phyloP scores from a whole-genome alignment of 1,284 basidiomycete species.

The Cutaneotrichosporon sp. region DNA sequence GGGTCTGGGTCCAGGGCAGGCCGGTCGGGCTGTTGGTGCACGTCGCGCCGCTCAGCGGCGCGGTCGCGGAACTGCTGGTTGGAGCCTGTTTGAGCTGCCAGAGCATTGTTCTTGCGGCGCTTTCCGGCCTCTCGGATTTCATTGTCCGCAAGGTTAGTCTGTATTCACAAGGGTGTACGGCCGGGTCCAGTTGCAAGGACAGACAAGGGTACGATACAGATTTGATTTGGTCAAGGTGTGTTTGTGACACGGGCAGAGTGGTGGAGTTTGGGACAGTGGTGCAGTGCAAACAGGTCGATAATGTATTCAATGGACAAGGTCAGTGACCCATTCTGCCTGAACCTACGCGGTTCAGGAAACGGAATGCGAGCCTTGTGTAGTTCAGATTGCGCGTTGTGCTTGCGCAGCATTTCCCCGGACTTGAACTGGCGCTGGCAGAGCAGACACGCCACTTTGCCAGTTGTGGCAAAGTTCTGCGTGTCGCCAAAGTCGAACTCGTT shows the following conservation, averaged over 20 bases:
- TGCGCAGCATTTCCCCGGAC: conserved; percentile 71
- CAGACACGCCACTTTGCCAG: conserved; percentile 69
- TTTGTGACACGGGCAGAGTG: neutral
- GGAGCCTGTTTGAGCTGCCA: conserved; percentile 39
- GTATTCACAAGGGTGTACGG: conserved; percentile 32
- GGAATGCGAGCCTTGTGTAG: conserved; percentile 76
- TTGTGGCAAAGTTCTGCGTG: conserved; percentile 44
- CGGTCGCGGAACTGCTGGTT: conserved; percentile 77
- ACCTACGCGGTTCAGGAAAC: conserved; percentile 35
- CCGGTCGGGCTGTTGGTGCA: conserved; percentile 84
- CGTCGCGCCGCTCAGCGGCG: conserved; percentile 78
- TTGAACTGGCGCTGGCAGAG: conserved; percentile 92
- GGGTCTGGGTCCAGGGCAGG: conserved; percentile 58
- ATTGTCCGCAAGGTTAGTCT: conserved; percentile 78
- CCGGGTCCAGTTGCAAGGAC: conserved; percentile 5
- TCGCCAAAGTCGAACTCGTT: conserved; percentile 75
- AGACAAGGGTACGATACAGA: conserved; percentile 7
- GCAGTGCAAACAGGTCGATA: neutral
- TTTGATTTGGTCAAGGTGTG: neutral
- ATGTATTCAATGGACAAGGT: conserved; percentile 20
- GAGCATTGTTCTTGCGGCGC: conserved; percentile 63
- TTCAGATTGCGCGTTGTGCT: conserved; percentile 85
- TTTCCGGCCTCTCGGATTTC: conserved; percentile 69
- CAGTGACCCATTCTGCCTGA: conserved; percentile 29
- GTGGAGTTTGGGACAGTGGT: conserved; percentile 4